phyloP scores from a whole-genome alignment of 768 basidiomycete genomes.

The Mrakia blollopis region DNA sequence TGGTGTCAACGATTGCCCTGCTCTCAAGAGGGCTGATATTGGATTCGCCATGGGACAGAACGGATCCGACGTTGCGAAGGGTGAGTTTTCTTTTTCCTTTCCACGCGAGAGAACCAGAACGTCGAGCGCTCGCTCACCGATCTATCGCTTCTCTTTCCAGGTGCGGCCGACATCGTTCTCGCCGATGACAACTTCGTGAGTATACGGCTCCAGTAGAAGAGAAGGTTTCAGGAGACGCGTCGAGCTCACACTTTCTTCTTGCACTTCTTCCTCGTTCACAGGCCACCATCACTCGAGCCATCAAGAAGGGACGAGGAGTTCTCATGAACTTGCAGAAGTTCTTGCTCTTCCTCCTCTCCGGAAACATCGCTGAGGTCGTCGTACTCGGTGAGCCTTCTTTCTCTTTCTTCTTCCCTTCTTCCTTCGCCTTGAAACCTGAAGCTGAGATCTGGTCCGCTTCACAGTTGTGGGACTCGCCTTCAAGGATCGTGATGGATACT shows the following conservation, averaged over 20 bases:
- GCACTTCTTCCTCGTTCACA: no score
- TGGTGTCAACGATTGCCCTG: constrained; percentile 59
- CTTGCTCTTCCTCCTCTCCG: constrained; percentile 54
- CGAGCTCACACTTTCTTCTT: no score
- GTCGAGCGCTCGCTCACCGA: no score
- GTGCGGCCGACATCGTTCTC: constrained; percentile 61
- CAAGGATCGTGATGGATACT: constrained; percentile 50
- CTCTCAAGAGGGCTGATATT: constrained; percentile 57
- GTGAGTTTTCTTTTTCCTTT: constrained; percentile 37
- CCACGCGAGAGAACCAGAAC: background rate
- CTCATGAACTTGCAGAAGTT: constrained; percentile 59
- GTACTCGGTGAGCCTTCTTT: constrained; percentile 45
- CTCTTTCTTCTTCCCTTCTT: no score
- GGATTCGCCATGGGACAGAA: constrained; percentile 60
- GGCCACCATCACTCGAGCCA: constrained; percentile 56
- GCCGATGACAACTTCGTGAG: constrained; percentile 60
- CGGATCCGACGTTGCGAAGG: constrained; percentile 58
- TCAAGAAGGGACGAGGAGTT: constrained; percentile 61
- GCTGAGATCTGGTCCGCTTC: no score
- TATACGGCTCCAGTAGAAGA: no score
- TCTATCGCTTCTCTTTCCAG: constrained; percentile 47
- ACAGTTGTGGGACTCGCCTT: constrained; percentile 55
- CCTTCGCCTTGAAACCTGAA: no score
- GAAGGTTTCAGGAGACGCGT: no score
- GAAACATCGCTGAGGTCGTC: constrained; percentile 56